Base-by-base conservation (phyloP, 1,139 yeast genomes). In the Geotrichum carabidarum region DNA sequence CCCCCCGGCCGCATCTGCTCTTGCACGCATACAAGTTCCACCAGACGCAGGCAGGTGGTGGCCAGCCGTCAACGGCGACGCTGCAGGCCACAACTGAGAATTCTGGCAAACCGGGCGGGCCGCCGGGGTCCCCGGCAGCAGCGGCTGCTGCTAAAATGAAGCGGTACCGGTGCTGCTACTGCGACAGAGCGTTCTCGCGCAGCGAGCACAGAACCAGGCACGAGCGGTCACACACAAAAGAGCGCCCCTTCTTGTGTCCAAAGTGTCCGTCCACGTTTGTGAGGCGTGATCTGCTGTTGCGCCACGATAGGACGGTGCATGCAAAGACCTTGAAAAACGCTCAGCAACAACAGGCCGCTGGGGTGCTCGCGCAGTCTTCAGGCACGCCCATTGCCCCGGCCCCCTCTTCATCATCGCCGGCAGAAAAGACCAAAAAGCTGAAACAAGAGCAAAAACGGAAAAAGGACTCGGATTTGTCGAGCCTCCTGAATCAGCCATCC, bases 161-260 rank as follows among this genome's bases (percentile, higher is more conserved):
- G 45, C 14, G 37, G 22, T 86, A 86, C 68, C 79, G 84, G 38
- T 86, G 95, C 70, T 83, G 86, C 22, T 86, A 81, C 66, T 86
- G 95, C 64, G 88, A 90, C 42, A 75, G 90, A 63, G 86, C 89
- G 0, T 86, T 87, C 66, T 82, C 91, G 8, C 74, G 95, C 51
- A 81, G 88, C 30, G 95, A 86, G 65, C 95, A 86, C 68, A 81
- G 85, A 64, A 81, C 85, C 55, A 79, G 95, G 50, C 95, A 86
- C 65, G 95, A 87, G 66, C 72, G 93, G 40, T 83, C 91, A 2
- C 95, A 86, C 65, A 86, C 93, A 27, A 86, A 86, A 64, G 90
- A 84, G 62, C 83, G 87, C 60, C 94, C 94, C 0, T 86, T 84
- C 71, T 84, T 83, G 59, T 86, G 95, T 62, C 74, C 80, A 44